Evolutionary conservation across 2,329 filamentous ascomycete genomes (phyloP).

Genomic region (Xylariaceae sp.): DNA sequence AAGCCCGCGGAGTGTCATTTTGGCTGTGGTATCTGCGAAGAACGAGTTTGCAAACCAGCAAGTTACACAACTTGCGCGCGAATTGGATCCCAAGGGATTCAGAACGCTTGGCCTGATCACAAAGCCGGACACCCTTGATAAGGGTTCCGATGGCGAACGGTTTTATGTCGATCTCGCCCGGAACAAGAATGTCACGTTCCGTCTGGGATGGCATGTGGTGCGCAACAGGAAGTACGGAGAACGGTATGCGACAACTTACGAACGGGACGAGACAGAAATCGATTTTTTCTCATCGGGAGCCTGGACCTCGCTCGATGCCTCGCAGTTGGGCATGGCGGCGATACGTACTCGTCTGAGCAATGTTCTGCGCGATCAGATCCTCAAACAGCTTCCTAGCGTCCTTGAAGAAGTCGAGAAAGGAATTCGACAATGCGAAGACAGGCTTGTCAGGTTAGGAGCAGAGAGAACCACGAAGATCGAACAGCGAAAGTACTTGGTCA

Average conservation of each 20-base stretch:
- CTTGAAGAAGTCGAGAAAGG: slow-evolving; percentile 24
- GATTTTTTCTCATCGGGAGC: slow-evolving; percentile 8
- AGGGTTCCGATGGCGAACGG: slow-evolving; percentile 34
- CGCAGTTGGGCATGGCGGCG: slow-evolving; percentile 17
- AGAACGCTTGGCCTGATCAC: slow-evolving; percentile 46
- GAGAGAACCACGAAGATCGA: slow-evolving; percentile 15
- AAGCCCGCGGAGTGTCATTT: slow-evolving; percentile 52
- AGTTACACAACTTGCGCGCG: slow-evolving; percentile 44
- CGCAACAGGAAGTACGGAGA: slow-evolving; percentile 30
- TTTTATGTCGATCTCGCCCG: slow-evolving; percentile 36
- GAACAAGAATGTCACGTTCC: slow-evolving; percentile 41
- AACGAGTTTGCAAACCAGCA: slow-evolving; percentile 54
- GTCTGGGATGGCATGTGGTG: slow-evolving; percentile 49
- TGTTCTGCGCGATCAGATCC: slow-evolving; percentile 21
- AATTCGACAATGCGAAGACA: slow-evolving; percentile 14
- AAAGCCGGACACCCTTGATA: slow-evolving; percentile 36
- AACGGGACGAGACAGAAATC: slow-evolving; percentile 4
- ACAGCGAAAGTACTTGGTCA: slow-evolving; percentile 23
- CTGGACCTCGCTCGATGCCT: slow-evolving; percentile 4
- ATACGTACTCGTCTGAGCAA: slow-evolving; percentile 20
- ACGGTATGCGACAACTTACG: neutral
- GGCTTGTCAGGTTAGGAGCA: slow-evolving; percentile 19
- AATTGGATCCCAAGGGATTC: slow-evolving; percentile 23
- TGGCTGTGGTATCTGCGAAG: slow-evolving; percentile 52
- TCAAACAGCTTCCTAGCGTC: slow-evolving; percentile 23